Base-by-base conservation (phyloP, 768 basidiomycete genomes). In the Royoungia palumana region DNA sequence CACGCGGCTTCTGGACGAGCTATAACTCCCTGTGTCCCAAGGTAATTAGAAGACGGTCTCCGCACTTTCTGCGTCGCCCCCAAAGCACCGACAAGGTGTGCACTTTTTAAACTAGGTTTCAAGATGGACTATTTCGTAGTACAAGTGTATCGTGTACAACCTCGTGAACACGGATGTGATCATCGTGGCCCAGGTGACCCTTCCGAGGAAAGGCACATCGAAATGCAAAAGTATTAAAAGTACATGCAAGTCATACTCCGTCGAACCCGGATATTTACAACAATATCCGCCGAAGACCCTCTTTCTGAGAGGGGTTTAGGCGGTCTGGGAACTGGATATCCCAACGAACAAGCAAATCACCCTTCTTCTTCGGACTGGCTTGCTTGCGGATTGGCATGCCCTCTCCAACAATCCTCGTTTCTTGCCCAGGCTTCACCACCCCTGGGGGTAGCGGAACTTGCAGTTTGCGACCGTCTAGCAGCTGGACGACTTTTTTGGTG, bases 341-440 rank as follows among this genome's bases (percentile, higher is more conserved):
- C 89, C 87, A 91, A 53, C 78, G 80, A 41, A 95, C 76, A 41
- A 89, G 73, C 44, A 97, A 66, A 69, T 97, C 90, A 1, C 95
- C 95, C 70, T 89, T 91, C 53, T 72, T 80, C 70, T 75, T 79
- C 49, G 73, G 73, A 36, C 73, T 74, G 16, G 83, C 84, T 50
- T 84, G 86, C 66, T 89, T 94, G 49, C 92, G 77, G 40, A 94
- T 83, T 3, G 94, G 94, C 91, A 94, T 93, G 8, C 93, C 93
- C 65, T 96, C 92, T 2, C 83, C 87, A 2, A 72, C 40, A 4
- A 96, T 67, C 22, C 72, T 77, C 17, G 81, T 87, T 66, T 86
- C 78, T 69, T 85, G 80, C 7, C 83, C 85, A 2, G 91, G 89
- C 61, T 85, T 90, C 25, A 94, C 75, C 12, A 91, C 67, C 2